A percentile compares a stretch with the other conserved stretches of the same genome.
Conservation (phyloP, 2,329 filamentous ascomycete genomes). For the Chaetomiaceae sp. region DNA sequence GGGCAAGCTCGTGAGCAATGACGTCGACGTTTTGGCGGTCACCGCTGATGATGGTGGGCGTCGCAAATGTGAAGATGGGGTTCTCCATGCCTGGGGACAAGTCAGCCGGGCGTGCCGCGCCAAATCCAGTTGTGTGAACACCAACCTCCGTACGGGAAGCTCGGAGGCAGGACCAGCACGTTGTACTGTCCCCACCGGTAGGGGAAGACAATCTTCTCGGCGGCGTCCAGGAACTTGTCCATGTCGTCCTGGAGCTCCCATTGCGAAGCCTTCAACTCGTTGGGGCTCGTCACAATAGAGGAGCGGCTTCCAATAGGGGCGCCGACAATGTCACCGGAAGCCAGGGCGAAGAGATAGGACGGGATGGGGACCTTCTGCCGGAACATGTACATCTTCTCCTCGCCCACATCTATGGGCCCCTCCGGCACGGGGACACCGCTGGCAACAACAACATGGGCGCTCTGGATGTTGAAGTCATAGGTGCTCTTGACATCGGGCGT, state of each 20-base stretch:
- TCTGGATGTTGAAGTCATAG: constrained; percentile 82
- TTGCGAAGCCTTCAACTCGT: constrained; percentile 76
- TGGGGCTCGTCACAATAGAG: constrained; percentile 79
- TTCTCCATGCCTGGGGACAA: constrained; percentile 69
- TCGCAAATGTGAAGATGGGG: constrained; percentile 91
- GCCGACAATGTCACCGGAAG: constrained; percentile 76
- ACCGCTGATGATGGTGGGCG: constrained; percentile 88
- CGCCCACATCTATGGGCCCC: constrained; percentile 45
- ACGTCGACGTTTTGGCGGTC: constrained; percentile 91
- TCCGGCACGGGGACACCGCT: constrained; percentile 65
- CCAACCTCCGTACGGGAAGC: constrained; percentile 80
- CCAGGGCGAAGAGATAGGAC: constrained; percentile 90
- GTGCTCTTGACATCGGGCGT: constrained; percentile 98
- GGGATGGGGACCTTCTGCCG: constrained; percentile 90
- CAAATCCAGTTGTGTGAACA: constrained; percentile 16
- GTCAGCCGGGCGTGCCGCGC: constrained; percentile 11
- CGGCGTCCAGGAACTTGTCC: constrained; percentile 84
- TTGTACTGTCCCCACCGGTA: constrained; percentile 97
- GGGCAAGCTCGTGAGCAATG: constrained; percentile 78
- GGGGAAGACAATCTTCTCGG: constrained; percentile 75
- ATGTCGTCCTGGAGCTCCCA: constrained; percentile 91
- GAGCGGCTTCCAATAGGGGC: constrained; percentile 85
- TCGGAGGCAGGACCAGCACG: constrained; percentile 81
- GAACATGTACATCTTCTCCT: constrained; percentile 72
- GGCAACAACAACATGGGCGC: constrained; percentile 83